These are phyloP conservation scores for Corinectria fuckeliana DNA, from an alignment of 2,329 filamentous ascomycete genomes.

Conservation along the genomic window DNA sequence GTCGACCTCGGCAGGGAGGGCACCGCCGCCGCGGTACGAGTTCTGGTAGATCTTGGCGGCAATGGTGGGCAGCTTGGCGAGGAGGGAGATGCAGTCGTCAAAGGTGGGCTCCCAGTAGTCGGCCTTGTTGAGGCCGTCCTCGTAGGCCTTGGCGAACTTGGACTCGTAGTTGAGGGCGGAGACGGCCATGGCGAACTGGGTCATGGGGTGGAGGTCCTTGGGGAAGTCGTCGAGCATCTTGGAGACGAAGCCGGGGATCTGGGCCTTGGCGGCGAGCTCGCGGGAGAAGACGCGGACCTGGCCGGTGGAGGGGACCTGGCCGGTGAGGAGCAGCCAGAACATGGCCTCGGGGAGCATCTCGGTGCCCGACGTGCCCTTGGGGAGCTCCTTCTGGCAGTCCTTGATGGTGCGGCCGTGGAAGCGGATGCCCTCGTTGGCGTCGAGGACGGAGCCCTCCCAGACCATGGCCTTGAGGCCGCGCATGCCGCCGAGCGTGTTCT, in stretches of 20 bases:
- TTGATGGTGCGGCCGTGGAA: slow-evolving; percentile 99
- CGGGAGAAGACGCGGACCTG: slow-evolving; percentile 85
- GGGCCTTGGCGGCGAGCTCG: slow-evolving; percentile 85
- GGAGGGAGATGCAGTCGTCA: slow-evolving; percentile 89
- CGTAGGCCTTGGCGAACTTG: slow-evolving; percentile 92
- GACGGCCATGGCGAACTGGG: slow-evolving; percentile 93
- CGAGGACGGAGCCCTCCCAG: slow-evolving; percentile 97
- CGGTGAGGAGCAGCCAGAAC: slow-evolving; percentile 98
- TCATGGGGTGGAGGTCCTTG: slow-evolving; percentile 94
- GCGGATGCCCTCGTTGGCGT: slow-evolving; percentile 95
- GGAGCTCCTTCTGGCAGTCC: slow-evolving; percentile 92
- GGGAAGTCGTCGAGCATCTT: slow-evolving; percentile 92
- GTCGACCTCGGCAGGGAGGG: slow-evolving; percentile 79
- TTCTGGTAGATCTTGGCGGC: slow-evolving; percentile 98
- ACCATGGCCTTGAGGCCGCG: slow-evolving; percentile 97
- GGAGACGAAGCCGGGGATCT: slow-evolving; percentile 81
- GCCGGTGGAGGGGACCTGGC: slow-evolving; percentile 81
- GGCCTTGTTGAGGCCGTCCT: slow-evolving; percentile 87
- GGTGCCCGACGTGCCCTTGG: slow-evolving; percentile 89
- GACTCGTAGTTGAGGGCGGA: slow-evolving; percentile 96
- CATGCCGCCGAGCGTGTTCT: slow-evolving; percentile 96
- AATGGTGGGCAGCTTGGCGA: slow-evolving; percentile 95
- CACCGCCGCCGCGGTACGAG: slow-evolving; percentile 75
- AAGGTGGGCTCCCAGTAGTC: slow-evolving; percentile 99
- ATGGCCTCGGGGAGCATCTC: slow-evolving; percentile 99